Evolutionary conservation across 78 protist genomes (phyloP), one percentile per base, ranked within the genome.

Genomic region (Protostelium mycophagum): DNA sequence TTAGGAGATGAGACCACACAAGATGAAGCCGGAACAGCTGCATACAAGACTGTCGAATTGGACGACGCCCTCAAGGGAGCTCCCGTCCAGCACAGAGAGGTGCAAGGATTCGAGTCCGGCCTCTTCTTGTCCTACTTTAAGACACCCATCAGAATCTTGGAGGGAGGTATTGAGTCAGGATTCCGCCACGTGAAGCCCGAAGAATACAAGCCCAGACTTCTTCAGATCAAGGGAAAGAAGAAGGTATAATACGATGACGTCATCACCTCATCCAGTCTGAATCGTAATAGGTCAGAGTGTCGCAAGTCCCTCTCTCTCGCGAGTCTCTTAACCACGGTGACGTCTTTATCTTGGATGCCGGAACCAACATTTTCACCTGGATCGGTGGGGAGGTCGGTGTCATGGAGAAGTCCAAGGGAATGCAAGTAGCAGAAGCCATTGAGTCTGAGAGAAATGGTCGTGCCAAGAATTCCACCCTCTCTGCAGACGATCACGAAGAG

Each of bases 1-100:
- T 90, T 96, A 31, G 98, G 98, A 23, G 34, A 29, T 5, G 88
- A 91, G 86, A 90, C 97, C 1, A 85, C 97, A 0, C 88, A 36
- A 38, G 97, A 96, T 87, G 97, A 96, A 83, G 92, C 91, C 25
- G 97, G 97, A 37, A 90, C 89, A 1, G 97, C 97, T 9, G 97
- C 97, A 35, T 94, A 91, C 93, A 95, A 95, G 90, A 88, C 97
- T 10, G 97, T 96, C 63, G 97, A 96, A 93, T 93, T 96, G 23
- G 97, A 96, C 88, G 96, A 96, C 38, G 28, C 37, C 23, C 83
- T 92, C n/a, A 93, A 93, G n/a, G 94, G 94, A 36, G 89, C 34
- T 0, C 94, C 94, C 37, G 36, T 92, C 1, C 88, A 90, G 37
- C 83, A 90, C 91, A 39, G 94, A 36, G 85, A 92, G 88, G 37